These are phyloP conservation scores for Calonectria hawksworthii DNA, from an alignment of 2,329 filamentous ascomycete genomes.

Conservation along the genomic window DNA sequence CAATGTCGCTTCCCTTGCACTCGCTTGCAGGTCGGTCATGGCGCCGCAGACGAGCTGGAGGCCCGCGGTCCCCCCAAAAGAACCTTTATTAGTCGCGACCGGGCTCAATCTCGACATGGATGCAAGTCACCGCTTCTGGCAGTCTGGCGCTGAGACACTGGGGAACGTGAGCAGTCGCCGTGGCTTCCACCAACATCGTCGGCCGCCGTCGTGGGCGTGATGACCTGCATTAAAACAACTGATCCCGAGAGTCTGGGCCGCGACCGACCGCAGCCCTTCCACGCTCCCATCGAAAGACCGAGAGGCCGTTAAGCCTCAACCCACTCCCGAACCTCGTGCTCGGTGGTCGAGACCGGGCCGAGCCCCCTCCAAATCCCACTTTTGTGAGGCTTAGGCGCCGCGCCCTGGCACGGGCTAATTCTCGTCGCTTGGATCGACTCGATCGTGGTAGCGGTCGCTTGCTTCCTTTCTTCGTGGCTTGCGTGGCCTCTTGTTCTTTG, in stretches of 20 bases:
- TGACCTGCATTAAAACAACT: background rate
- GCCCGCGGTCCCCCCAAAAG: background rate
- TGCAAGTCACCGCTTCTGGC: background rate
- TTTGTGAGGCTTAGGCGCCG: conserved; percentile 1
- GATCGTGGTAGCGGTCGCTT: background rate
- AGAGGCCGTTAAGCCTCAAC: background rate
- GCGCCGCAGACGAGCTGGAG: background rate
- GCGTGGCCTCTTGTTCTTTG: background rate
- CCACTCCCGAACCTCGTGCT: background rate
- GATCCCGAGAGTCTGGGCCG: conserved; percentile 9
- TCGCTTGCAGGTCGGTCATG: background rate
- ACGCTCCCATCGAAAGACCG: background rate
- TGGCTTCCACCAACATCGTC: background rate
- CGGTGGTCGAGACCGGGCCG: conserved; percentile 7
- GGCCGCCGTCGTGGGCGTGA: background rate
- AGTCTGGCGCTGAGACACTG: background rate
- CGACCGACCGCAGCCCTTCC: background rate
- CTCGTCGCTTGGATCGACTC: background rate
- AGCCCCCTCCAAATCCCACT: background rate
- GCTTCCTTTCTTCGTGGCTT: background rate
- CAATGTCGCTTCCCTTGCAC: conserved; percentile 7
- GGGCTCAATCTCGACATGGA: background rate
- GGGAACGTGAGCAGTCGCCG: background rate
- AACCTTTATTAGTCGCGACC: background rate
- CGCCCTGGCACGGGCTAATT: background rate